A percentile compares a stretch with the other conserved stretches of the same genome.
Evolutionary conservation across 164 flowering plant species (phyloP).

Genomic region (Annona squamosa): DNA sequence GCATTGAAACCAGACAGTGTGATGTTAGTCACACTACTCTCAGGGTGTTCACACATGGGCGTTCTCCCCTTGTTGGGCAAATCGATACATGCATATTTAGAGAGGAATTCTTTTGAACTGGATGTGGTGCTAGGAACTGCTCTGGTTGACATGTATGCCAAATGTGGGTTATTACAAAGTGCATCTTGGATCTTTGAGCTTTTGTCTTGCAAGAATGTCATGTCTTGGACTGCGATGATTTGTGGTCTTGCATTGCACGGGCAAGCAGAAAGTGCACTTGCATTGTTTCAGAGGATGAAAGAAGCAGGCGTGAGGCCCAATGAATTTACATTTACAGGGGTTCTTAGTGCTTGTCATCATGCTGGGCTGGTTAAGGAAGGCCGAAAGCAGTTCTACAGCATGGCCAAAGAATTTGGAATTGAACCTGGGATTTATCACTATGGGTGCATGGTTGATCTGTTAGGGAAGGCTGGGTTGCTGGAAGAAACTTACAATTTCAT

Average conservation of each 20-base stretch:
- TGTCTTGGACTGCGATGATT: slow-evolving; percentile 49
- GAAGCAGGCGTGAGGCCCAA: slow-evolving; percentile 33
- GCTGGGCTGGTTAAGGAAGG: slow-evolving; percentile 45
- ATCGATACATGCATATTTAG: slow-evolving; percentile 43
- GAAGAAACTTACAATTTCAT: slow-evolving; percentile 55
- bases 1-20: slow-evolving; percentile 37
- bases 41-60: slow-evolving; percentile 46
- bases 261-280: slow-evolving; percentile 28
- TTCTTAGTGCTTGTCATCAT: slow-evolving; percentile 49
- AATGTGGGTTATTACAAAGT: slow-evolving; percentile 32
- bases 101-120: slow-evolving; percentile 38
- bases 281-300: slow-evolving; percentile 39
- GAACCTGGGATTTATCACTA: slow-evolving; percentile 51
- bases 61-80: slow-evolving; percentile 52
- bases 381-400: slow-evolving; percentile 21
- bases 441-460: slow-evolving; percentile 63
- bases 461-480: slow-evolving; percentile 51
- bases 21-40: slow-evolving; percentile 30
- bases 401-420: slow-evolving; percentile 35
- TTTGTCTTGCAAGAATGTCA: slow-evolving; percentile 43
- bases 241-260: slow-evolving; percentile 50
- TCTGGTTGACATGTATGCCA: slow-evolving; percentile 49
- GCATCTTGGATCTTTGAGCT: slow-evolving; percentile 26
- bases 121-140: slow-evolving; percentile 45
- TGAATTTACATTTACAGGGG: slow-evolving; percentile 51